phyloP scores from a whole-genome alignment of 768 basidiomycete species.

The Mycena galopus region DNA sequence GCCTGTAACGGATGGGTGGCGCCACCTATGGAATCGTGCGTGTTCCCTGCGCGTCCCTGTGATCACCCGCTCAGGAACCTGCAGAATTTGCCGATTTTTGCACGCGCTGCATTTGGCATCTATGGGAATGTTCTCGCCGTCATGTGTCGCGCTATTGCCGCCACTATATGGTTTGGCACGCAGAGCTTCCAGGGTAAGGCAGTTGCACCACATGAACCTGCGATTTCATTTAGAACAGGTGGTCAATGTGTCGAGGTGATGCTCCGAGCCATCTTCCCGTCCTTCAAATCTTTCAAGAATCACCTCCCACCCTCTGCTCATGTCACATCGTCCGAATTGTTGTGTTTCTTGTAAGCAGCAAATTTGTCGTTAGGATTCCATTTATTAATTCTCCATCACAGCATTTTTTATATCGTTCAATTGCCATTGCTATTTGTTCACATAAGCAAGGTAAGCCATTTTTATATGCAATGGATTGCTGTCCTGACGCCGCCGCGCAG shows the following conservation, averaged over 20 bases:
- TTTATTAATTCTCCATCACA: neutral
- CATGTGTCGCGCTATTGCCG: conserved; percentile 37
- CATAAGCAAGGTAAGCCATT: conserved; percentile 30
- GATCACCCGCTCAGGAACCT: neutral
- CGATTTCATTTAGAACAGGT: conserved; percentile 19
- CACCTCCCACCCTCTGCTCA: conserved; percentile 57
- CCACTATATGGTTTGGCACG: conserved; percentile 37
- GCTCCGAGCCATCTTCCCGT: conserved; percentile 38
- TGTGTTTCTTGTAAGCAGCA: conserved; percentile 24
- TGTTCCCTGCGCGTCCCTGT: neutral
- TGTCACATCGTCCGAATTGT: conserved; percentile 61
- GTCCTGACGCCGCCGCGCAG: neutral
- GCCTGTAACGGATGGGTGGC: conserved; percentile 37
- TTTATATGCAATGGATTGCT: neutral
- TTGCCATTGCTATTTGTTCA: conserved; percentile 37
- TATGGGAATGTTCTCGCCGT: conserved; percentile 35
- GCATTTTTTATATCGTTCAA: conserved; percentile 40
- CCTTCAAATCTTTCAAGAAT: conserved; percentile 57
- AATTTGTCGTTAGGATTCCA: neutral
- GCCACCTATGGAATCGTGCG: conserved; percentile 36
- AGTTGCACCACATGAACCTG: neutral
- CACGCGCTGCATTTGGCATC: conserved; percentile 36
- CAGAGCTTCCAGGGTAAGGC: conserved; percentile 35
- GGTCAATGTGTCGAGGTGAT: conserved; percentile 39
- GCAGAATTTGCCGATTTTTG: conserved; percentile 38